Conservation (phyloP, 169 alveolate genomes). For the Plasmodium relictum region DNA sequence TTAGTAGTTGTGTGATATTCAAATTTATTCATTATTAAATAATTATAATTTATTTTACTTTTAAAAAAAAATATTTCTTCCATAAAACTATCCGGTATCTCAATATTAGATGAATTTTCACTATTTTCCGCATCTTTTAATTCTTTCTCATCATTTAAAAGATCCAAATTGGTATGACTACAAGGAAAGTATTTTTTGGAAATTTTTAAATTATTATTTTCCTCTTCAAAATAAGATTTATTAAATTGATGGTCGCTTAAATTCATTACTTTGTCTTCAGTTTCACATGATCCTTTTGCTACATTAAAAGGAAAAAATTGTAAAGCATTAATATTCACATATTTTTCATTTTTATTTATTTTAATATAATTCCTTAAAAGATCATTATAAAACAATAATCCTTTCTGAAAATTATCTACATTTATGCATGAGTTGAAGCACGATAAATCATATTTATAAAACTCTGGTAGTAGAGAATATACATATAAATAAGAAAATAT, state of each 20-base stretch:
- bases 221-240: too few species aligned
- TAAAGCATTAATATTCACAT: not conserved
- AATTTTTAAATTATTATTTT: too few species aligned
- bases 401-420: slow-evolving; percentile 71
- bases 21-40: slow-evolving; percentile 50
- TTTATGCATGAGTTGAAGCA: slow-evolving; percentile 25
- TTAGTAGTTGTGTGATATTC: slow-evolving; percentile 27
- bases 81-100: slow-evolving; percentile 3
- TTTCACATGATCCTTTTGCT: too few species aligned
- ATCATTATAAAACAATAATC: slow-evolving; percentile 45
- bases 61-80: slow-evolving; percentile 23
- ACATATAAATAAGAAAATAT: slow-evolving; percentile 47
- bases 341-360: slow-evolving; percentile 26
- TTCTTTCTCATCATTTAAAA: not conserved
- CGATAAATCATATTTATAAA: not conserved
- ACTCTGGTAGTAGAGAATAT: slow-evolving; percentile 48
- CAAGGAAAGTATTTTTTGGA: not conserved
- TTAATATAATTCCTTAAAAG: slow-evolving; percentile 37
- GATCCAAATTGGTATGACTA: not conserved
- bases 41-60: slow-evolving; percentile 54
- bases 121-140: slow-evolving; percentile 5
- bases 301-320: too few species aligned
- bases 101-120: not conserved
- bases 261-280: too few species aligned
- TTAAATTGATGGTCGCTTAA: too few species aligned